phyloP scores from a whole-genome alignment of 73 alveolate genomes.

The Paramecium bursaria region DNA sequence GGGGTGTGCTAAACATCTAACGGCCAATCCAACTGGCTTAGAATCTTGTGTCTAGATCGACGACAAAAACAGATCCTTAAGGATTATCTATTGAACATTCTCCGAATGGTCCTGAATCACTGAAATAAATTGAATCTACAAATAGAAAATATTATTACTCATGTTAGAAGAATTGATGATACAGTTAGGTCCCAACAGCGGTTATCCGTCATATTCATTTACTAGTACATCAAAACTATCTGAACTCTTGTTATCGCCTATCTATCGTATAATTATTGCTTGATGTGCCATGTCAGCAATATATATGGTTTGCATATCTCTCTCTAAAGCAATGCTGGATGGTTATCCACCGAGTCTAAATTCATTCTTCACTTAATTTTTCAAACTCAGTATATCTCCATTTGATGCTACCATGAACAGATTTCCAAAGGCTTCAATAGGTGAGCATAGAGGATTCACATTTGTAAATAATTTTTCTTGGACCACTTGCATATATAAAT shows the following conservation, averaged over 20 bases:
- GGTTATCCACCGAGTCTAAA: constrained; percentile 63
- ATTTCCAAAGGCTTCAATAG: constrained; percentile 54
- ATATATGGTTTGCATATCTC: constrained; percentile 25
- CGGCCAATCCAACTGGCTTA: constrained; percentile 81
- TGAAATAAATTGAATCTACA: constrained; percentile 80
- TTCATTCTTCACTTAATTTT: constrained; percentile 29
- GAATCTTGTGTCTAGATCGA: constrained; percentile 83
- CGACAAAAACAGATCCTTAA: constrained; percentile 84
- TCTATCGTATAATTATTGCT: constrained; percentile 73
- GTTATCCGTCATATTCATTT: constrained; percentile 95
- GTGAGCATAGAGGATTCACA: constrained; percentile 52
- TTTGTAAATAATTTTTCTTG: constrained; percentile 10
- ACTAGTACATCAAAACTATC: constrained; percentile 72
- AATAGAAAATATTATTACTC: not conserved
- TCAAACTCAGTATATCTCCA: constrained; percentile 60
- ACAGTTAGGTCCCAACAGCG: constrained; percentile 97
- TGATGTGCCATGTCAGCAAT: constrained; percentile 71
- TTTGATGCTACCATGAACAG: constrained; percentile 62
- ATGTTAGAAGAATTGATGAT: constrained; percentile 76
- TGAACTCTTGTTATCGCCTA: constrained; percentile 67
- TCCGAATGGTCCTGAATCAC: constrained; percentile 93
- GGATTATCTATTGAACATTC: constrained; percentile 89
- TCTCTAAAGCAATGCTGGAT: constrained; percentile 51
- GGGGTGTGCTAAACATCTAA: constrained; percentile 88
- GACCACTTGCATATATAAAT: constrained; percentile 16